Evolutionary conservation across 352 stramenopile genomes (phyloP).

Genomic region (Blastocystis sp.): DNA sequence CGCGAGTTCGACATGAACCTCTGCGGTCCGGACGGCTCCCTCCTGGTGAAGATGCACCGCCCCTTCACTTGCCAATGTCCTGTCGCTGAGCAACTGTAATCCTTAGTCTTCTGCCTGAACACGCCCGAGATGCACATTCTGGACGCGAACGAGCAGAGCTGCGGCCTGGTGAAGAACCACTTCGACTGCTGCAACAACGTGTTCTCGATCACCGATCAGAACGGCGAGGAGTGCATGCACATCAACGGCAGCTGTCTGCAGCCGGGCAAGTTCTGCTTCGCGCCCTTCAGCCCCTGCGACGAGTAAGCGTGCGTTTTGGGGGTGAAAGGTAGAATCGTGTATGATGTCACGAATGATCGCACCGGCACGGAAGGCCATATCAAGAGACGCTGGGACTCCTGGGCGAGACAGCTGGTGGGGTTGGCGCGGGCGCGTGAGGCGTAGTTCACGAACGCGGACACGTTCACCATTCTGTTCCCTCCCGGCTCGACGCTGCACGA

Average conservation of each 20-base stretch:
- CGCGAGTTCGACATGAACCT: constrained; percentile 59
- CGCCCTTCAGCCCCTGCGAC: not conserved
- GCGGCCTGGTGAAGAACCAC: constrained; percentile 42
- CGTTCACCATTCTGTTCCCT: constrained; percentile 53
- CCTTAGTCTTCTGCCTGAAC: constrained; percentile 41
- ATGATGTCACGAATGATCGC: constrained; percentile 15
- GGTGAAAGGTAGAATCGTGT: not conserved
- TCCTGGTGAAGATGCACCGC: constrained; percentile 62
- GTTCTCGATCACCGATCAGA: constrained; percentile 42
- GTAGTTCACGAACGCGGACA: constrained; percentile 63
- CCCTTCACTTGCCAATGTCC: constrained; percentile 65
- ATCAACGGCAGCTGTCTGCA: constrained; percentile 28
- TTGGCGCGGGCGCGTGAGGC: not conserved
- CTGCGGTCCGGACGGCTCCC: not conserved
- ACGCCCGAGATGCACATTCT: constrained; percentile 55
- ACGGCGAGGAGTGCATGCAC: constrained; percentile 17
- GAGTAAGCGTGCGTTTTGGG: not conserved
- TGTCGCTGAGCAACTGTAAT: not conserved
- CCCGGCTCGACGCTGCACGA: constrained; percentile 54
- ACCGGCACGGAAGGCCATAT: constrained; percentile 20
- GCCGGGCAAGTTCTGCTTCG: constrained; percentile 49
- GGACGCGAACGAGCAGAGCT: constrained; percentile 44
- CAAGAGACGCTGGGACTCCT: constrained; percentile 32
- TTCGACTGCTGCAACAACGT: constrained; percentile 58
- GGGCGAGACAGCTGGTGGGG: constrained; percentile 29